Evolutionary conservation across 768 basidiomycete species (phyloP), one percentile per base, ranked within the genome.

Genomic region (Lactarius trivialis): DNA sequence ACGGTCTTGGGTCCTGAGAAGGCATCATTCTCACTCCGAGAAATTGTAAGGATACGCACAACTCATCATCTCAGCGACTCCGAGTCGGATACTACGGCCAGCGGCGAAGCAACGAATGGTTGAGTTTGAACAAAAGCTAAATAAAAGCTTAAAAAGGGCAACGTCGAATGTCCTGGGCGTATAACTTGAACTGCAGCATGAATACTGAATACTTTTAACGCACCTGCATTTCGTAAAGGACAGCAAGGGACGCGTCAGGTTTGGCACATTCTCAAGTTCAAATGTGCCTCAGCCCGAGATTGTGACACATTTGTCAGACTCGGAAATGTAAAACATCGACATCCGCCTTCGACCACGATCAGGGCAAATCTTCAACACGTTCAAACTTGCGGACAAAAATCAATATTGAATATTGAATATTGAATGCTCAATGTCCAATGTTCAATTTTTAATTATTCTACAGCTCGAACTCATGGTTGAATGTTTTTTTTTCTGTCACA

Each of bases 51-150:
- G 45, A 7, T 12, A 32, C 17, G 51, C 21, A 32, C 7, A 41
- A 43, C 6, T 11, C 28, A 34, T 33, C 15, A 15, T 43, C 37
- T 30, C 24, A 21, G 50, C 14, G 36, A 56, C 41, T 19, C n/a
- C n/a, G n/a, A n/a, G n/a, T n/a, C n/a, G n/a, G n/a, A 30, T 6
- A 30, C 3, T 30, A 30, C 43, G 21, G 39, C 39, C n/a, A 19
- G 19, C 14, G 28, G 7, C 17, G 41, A 34, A 56, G 43, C 30
- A 24, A 19, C 39, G 28, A 37, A 32, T 45, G 11, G 21, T 45
- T 11, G 32, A 24, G 51, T 60, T 51, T 28, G 50, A 51, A 51
- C 50, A 51, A 32, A 51, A 51, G 50, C 28, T 51, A 51, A 51
- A 51, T 51, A 28, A 15, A 28, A 30, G 30, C 28, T 32, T 12